phyloP scores from a whole-genome alignment of 768 basidiomycete genomes.

The Auricularia sp. region DNA sequence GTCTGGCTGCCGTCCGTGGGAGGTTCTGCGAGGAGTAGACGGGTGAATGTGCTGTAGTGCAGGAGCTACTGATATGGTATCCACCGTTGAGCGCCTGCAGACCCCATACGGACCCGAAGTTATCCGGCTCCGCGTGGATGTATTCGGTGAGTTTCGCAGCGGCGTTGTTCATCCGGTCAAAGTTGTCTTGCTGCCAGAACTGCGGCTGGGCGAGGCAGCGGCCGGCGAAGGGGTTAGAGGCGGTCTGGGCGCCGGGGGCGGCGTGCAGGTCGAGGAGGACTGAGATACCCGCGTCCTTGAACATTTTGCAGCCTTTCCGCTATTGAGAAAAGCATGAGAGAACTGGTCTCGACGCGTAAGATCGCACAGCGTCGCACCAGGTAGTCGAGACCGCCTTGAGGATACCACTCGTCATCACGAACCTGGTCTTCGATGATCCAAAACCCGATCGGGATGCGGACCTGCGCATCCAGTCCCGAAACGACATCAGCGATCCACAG shows the following conservation, averaged over 20 bases:
- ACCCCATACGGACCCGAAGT: conserved; percentile 1
- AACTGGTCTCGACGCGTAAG: not conserved
- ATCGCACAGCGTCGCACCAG: not conserved
- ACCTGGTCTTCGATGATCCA: conserved; percentile 1
- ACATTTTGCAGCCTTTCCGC: not conserved
- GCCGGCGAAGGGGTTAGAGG: not conserved
- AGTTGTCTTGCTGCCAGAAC: conserved; percentile 1
- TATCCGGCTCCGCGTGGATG: not conserved
- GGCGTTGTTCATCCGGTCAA: conserved; percentile 1
- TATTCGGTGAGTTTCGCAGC: not conserved
- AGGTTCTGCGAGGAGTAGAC: not conserved
- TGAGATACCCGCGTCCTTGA: conserved; percentile 1
- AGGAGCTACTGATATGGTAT: not conserved
- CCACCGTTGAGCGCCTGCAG: not conserved
- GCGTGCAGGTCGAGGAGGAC: conserved; percentile 1
- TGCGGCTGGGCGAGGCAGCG: not conserved
- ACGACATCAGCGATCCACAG: not conserved
- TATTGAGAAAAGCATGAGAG: not conserved
- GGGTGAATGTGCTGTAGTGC: not conserved
- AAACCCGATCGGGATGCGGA: conserved; percentile 1
- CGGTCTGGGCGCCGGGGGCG: not conserved
- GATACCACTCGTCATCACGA: not conserved
- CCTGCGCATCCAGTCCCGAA: not conserved
- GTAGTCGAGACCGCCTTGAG: not conserved
- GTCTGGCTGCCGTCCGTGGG: not conserved